phyloP scores from a whole-genome alignment of 2,329 filamentous ascomycete genomes.

The Hymenoscyphus fraxineus region DNA sequence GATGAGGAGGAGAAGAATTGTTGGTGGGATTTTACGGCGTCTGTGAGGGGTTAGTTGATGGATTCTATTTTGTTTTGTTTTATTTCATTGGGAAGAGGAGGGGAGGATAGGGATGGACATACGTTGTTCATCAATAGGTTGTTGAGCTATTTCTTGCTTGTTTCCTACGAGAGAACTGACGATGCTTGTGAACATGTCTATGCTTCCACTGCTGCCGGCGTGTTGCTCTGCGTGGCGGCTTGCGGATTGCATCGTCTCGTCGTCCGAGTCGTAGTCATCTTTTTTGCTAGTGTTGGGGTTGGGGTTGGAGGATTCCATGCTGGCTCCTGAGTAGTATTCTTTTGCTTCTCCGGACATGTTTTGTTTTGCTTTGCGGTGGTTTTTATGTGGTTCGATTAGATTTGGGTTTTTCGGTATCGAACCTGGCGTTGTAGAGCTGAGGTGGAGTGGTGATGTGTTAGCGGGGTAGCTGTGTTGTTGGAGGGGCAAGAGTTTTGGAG shows the following conservation, averaged over 20 bases:
- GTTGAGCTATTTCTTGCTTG: constrained; percentile 45
- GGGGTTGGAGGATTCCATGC: neutral
- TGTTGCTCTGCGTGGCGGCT: constrained; percentile 52
- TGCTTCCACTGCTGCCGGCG: constrained; percentile 47
- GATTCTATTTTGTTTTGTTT: neutral
- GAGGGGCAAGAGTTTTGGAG: neutral
- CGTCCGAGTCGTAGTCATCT: constrained; percentile 19
- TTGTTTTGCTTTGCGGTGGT: neutral
- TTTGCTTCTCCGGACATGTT: neutral
- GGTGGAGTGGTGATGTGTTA: neutral
- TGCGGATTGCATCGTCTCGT: constrained; percentile 52
- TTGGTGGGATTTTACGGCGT: constrained; percentile 72
- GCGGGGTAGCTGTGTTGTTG: neutral
- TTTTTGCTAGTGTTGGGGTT: neutral
- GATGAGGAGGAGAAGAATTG: constrained; percentile 61
- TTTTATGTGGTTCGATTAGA: neutral
- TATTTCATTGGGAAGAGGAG: neutral
- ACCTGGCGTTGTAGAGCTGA: neutral
- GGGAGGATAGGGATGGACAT: constrained; percentile 2
- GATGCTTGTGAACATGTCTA: constrained; percentile 51
- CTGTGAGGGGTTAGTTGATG: constrained; percentile 34
- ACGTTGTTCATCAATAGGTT: constrained; percentile 56
- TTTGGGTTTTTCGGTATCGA: neutral
- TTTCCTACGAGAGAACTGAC: constrained; percentile 52
- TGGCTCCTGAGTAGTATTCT: neutral